Evolutionary conservation across 768 basidiomycete genomes (phyloP).

Genomic region (Omphalotus guepiniiformis): DNA sequence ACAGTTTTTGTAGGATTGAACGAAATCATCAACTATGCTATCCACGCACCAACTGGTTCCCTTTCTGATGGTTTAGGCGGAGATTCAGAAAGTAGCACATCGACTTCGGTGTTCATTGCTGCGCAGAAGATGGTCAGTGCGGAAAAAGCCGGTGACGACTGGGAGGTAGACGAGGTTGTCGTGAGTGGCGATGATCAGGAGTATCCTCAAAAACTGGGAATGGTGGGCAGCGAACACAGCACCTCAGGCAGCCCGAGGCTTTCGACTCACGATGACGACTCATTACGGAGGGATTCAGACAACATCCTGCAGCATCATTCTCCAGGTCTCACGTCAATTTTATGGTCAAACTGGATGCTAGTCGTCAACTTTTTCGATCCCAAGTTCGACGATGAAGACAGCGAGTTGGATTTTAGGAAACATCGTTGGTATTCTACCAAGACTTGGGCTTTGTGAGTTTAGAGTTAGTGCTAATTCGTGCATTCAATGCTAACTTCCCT

Average conservation of each 20-base stretch:
- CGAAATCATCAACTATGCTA: background rate
- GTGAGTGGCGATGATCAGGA: conserved; percentile 1
- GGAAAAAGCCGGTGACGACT: conserved; percentile 5
- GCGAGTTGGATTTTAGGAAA: conserved; percentile 5
- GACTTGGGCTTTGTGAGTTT: conserved; percentile 9
- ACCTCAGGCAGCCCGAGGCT: conserved; percentile 2
- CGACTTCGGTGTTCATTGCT: conserved; percentile 6
- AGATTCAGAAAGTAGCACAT: conserved; percentile 6
- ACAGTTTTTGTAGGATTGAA: too few species aligned
- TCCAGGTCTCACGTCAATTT: background rate
- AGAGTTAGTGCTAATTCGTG: background rate
- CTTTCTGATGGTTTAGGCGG: conserved; percentile 4
- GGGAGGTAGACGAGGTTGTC: conserved; percentile 4
- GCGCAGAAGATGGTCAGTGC: conserved; percentile 3
- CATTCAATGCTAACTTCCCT: background rate
- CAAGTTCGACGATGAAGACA: conserved; percentile 2
- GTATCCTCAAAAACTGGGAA: too few species aligned
- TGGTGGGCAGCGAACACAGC: conserved; percentile 3
- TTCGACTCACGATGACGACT: background rate
- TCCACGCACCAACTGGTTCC: conserved; percentile 1
- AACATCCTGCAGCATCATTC: background rate
- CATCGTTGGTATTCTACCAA: conserved; percentile 7
- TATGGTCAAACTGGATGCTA: background rate
- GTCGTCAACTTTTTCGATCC: background rate
- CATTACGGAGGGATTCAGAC: too few species aligned